Evolutionary conservation across 768 basidiomycete species (phyloP), one percentile per base, ranked within the genome.

Genomic region (Collybiopsis confluens): DNA sequence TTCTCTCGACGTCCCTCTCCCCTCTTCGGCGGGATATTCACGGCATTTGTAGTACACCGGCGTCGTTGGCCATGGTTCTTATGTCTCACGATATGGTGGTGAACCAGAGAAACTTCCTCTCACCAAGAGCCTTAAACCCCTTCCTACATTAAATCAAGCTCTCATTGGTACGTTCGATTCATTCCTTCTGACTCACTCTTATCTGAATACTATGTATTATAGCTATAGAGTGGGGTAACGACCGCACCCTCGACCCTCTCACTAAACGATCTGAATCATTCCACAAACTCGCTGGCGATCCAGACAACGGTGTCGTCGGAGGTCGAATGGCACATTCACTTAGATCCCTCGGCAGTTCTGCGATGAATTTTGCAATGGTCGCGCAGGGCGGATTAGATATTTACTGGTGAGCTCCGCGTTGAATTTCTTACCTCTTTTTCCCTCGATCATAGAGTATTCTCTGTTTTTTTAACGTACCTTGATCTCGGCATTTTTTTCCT

Each of bases 221-320:
- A 79, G 92, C 84, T 10, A 74, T 92, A 35, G 94, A 97, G 68
- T 98, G 91, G 90, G 93, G 92, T 36, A 85, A 88, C 2, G 90
- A 93, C 65, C 79, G 92, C 24, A 73, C 75, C 4, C 63, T 69
- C 10, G 71, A 70, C 8, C 71, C 77, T 9, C 77, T 92, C 36
- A 63, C 65, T 4, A 71, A 77, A 47, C 93, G 93, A 64, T 72
- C 77, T 0, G 68, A 68, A 23, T 88, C 89, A 8, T 95, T 90
- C 68, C 71, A 79, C 50, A 80, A 82, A 7, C 80, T 98, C 9
- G 86, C 89, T 1, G 91, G 87, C 1, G 79, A 94, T 56, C 79
- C 82, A 0, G 73, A 70, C 0, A 74, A 77, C 23, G 81, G 80
- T 28, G 75, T 93, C 37, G 67, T 70, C 18, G 85, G 84, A 2